Conservation (phyloP, 192 early-diverging fungal genomes). For the Backusella luteola region DNA sequence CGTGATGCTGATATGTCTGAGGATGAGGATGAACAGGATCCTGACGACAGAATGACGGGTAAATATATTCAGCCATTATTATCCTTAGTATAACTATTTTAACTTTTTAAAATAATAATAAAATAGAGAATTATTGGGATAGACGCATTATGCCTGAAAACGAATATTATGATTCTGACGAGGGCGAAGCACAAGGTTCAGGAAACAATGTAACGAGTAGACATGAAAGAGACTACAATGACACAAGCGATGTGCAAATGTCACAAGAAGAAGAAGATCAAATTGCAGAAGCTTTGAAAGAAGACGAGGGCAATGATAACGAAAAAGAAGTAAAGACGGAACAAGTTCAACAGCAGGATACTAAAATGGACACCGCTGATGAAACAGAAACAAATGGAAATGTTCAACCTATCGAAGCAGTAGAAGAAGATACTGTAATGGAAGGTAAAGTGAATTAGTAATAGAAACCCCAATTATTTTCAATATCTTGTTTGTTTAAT, state of each 20-base stretch:
- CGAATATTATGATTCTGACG: constrained; percentile 78
- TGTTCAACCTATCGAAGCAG: neutral
- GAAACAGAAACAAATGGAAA: neutral
- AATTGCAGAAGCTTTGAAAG: constrained; percentile 15
- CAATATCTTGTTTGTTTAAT: neutral
- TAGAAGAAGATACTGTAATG: neutral
- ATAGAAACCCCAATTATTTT: neutral
- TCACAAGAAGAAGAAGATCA: constrained; percentile 35
- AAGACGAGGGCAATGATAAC: constrained; percentile 7
- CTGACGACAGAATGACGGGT: constrained; percentile 38
- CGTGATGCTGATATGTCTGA: constrained; percentile 60
- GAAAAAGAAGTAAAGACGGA: constrained; percentile 8
- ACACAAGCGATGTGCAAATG: constrained; percentile 6
- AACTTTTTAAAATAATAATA: neutral
- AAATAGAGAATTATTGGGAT: constrained; percentile 61
- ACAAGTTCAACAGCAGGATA: neutral
- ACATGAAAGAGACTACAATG: constrained; percentile 26
- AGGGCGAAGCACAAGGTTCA: constrained; percentile 39
- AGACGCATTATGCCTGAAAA: constrained; percentile 64
- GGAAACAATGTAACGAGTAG: constrained; percentile 6
- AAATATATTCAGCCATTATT: neutral
- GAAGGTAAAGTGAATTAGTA: neutral
- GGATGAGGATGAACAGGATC: constrained; percentile 69
- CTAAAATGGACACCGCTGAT: neutral
- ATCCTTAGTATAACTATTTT: neutral